Evolutionary conservation across 1,284 basidiomycete species (phyloP).

Genomic region (Ustilago xerochloae): DNA sequence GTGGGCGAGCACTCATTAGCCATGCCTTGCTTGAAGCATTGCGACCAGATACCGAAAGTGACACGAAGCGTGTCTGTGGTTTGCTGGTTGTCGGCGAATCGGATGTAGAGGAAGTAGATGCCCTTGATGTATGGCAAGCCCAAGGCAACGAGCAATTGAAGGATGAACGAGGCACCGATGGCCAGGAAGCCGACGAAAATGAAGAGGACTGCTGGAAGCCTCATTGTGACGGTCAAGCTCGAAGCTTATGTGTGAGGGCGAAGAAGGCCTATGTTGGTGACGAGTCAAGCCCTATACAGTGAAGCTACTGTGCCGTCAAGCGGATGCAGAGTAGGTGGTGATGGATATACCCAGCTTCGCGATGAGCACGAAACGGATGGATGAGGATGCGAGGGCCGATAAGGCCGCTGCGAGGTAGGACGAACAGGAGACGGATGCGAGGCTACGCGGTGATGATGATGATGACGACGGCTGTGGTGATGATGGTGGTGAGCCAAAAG

Average conservation of each 20-base stretch:
- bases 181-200: constrained; percentile 53
- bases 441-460: constrained; percentile 1
- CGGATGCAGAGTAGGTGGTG: neutral
- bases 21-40: constrained; percentile 30
- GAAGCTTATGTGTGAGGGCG: neutral
- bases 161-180: constrained; percentile 57
- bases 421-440: neutral
- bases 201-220: constrained; percentile 31
- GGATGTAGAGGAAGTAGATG: constrained; percentile 55
- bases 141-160: constrained; percentile 57
- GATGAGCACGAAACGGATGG: constrained; percentile 24
- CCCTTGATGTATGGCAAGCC: constrained; percentile 57
- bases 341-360: constrained; percentile 11
- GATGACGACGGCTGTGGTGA: constrained; percentile 6
- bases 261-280: neutral
- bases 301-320: neutral
- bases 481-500: neutral
- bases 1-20: constrained; percentile 27
- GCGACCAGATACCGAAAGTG: constrained; percentile 55
- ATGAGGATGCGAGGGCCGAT: constrained; percentile 1
- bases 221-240: constrained; percentile 19
- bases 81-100: constrained; percentile 19
- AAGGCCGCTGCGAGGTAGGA: neutral
- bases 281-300: neutral
- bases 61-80: constrained; percentile 7